These are phyloP conservation scores for Filobasidium floriforme DNA, from an alignment of 768 basidiomycete species.

Conservation along the genomic window DNA sequence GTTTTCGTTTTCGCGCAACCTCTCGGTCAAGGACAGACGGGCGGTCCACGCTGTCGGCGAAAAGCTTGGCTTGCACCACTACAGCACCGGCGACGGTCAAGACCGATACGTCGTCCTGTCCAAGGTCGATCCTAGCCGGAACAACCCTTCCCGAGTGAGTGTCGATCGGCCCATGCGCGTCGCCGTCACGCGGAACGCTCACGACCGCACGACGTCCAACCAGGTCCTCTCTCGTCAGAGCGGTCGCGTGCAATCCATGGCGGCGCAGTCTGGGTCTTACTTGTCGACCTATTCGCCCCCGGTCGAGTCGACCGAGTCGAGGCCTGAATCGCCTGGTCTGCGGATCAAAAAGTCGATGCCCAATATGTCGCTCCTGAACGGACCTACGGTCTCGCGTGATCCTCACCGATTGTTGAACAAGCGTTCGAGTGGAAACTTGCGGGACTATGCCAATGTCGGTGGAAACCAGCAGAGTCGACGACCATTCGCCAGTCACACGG, in stretches of 20 bases:
- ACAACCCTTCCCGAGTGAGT: conserved; percentile 20
- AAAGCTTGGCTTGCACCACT: conserved; percentile 90
- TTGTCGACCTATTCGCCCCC: conserved; percentile 36
- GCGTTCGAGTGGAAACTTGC: conserved; percentile 44
- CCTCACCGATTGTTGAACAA: conserved; percentile 40
- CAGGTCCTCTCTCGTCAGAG: conserved; percentile 2
- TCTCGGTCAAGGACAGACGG: conserved; percentile 75
- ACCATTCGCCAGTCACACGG: conserved; percentile 24
- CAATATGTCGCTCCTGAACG: conserved; percentile 57
- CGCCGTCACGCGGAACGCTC: not conserved
- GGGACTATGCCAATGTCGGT: conserved; percentile 41
- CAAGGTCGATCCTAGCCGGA: conserved; percentile 64
- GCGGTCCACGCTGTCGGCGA: conserved; percentile 94
- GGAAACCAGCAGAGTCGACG: conserved; percentile 24
- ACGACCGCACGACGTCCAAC: not conserved
- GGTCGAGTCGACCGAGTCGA: conserved; percentile 7
- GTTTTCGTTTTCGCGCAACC: conserved; percentile 84
- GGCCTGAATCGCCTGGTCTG: conserved; percentile 50
- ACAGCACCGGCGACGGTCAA: conserved; percentile 83
- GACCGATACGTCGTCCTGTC: conserved; percentile 91
- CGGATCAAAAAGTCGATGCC: conserved; percentile 98
- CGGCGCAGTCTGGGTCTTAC: conserved; percentile 25
- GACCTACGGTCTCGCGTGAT: conserved; percentile 43
- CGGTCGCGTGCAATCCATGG: conserved; percentile 1
- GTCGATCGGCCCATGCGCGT: no score